Evolutionary conservation across 202 grass and related monocot genomes (phyloP), one percentile per base, ranked within the genome.

Genomic region (Panicum hallii): DNA sequence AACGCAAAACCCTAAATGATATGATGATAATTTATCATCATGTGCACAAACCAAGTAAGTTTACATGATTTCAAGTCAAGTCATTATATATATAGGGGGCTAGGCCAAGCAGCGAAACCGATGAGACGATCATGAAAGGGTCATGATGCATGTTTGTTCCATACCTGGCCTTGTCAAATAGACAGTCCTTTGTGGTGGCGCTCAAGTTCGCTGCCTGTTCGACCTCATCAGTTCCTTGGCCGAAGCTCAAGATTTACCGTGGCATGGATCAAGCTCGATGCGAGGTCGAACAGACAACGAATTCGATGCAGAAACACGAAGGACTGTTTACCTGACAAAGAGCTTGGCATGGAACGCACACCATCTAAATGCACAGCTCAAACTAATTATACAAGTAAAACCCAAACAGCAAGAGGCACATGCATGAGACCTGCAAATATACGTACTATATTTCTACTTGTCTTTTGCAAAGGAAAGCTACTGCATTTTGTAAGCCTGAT

Each of bases 271-370:
- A 23, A 42, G 19, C 16, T 11, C 2, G 10, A 64, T 42, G 42
- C 60, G 81, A 87, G 90, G 87, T 85, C 87, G 87, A 90, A 90
- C 90, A 92, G 87, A 85, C 90, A 92, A 92, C 84, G 90, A 92
- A 92, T 5, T 7, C 20, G 48, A 82, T 72, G 65, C 52, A 30
- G 20, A 46, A 73, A 70, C 87, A 44, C 69, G 11, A 79, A 87
- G 52, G 77, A 69, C 87, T 92, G 70, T 68, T 74, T 65, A 92
- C 72, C 72, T 90, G 90, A 92, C 87, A 87, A 92, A 75, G 74
- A 63, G 36, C 87, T 63, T 12, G 72, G 81, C 67, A 92, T 11
- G 81, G 87, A 92, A 44, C 77, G 65, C 68, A 63, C 49, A 41
- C 84, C 80, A 70, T 50, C 82, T 73, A 62, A 12, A 70, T 9